These are phyloP conservation scores for Leccinum boreale DNA, from an alignment of 768 basidiomycete genomes.

Conservation along the genomic window DNA sequence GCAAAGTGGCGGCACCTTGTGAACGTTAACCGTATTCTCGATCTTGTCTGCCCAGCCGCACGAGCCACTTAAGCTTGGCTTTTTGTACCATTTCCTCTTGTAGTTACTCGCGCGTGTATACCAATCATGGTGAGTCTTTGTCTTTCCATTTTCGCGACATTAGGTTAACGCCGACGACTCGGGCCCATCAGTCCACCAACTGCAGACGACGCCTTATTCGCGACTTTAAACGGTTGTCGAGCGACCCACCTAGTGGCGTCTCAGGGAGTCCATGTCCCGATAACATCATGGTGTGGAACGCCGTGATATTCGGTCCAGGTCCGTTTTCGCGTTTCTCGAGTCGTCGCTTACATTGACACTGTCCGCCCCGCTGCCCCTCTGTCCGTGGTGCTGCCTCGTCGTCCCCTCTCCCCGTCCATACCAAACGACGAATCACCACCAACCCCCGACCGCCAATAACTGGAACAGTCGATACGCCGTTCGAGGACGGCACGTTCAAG, in stretches of 20 bases:
- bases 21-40: background rate
- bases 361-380: background rate
- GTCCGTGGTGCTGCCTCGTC: background rate
- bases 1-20: background rate
- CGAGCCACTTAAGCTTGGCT: background rate
- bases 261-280: conserved; percentile 96
- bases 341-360: background rate
- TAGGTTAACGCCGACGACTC: background rate
- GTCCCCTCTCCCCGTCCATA: too few species aligned
- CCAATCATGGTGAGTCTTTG: conserved; percentile 19
- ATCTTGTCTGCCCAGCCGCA: conserved; percentile 4
- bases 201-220: conserved; percentile 94
- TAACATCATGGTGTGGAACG: conserved; percentile 99
- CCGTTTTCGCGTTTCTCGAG: conserved; percentile 27
- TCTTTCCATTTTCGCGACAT: background rate
- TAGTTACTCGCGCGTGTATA: background rate
- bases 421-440: too few species aligned
- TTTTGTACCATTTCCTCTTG: background rate
- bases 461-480: conserved; percentile 86
- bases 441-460: background rate
- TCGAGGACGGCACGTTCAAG: conserved; percentile 99
- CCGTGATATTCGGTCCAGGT: conserved; percentile 99
- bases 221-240: conserved; percentile 94
- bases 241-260: conserved; percentile 93
- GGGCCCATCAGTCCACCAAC: conserved; percentile 70